Conservation (phyloP, 2,329 filamentous ascomycete species). For the Coniochaeta hoffmannii region DNA sequence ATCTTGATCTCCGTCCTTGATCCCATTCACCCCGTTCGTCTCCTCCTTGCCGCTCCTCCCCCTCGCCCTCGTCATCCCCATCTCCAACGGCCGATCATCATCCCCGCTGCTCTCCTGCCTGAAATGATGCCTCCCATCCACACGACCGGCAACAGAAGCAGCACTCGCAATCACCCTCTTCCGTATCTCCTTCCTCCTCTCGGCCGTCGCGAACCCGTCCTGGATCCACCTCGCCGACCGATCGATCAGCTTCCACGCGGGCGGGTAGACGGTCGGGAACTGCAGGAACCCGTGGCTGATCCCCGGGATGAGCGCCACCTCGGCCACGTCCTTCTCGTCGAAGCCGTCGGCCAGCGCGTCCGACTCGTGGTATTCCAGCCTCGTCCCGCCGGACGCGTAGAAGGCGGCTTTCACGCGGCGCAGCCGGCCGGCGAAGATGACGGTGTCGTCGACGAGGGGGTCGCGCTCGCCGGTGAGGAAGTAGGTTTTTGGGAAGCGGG, state of each 20-base stretch:
- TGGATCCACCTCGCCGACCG: constrained; percentile 75
- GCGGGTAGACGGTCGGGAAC: constrained; percentile 80
- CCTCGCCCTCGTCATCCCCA: constrained; percentile 51
- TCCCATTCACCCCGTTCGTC: constrained; percentile 11
- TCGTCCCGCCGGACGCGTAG: constrained; percentile 41
- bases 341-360: constrained; percentile 47
- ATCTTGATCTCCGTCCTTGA: neutral
- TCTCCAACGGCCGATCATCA: constrained; percentile 77
- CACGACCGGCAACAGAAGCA: constrained; percentile 9
- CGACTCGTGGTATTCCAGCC: constrained; percentile 38
- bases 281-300: constrained; percentile 92
- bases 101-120: constrained; percentile 62
- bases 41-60: constrained; percentile 15
- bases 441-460: constrained; percentile 91
- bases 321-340: constrained; percentile 66
- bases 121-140: constrained; percentile 29
- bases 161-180: constrained; percentile 9
- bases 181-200: constrained; percentile 28
- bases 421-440: constrained; percentile 89
- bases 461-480: constrained; percentile 93
- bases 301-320: constrained; percentile 79
- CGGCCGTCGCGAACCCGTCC: constrained; percentile 58
- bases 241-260: constrained; percentile 82
- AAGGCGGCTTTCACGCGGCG: constrained; percentile 64
- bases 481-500: constrained; percentile 87